Conservation (phyloP, 305 asterid species). For the Caryopteris hybrid region DNA sequence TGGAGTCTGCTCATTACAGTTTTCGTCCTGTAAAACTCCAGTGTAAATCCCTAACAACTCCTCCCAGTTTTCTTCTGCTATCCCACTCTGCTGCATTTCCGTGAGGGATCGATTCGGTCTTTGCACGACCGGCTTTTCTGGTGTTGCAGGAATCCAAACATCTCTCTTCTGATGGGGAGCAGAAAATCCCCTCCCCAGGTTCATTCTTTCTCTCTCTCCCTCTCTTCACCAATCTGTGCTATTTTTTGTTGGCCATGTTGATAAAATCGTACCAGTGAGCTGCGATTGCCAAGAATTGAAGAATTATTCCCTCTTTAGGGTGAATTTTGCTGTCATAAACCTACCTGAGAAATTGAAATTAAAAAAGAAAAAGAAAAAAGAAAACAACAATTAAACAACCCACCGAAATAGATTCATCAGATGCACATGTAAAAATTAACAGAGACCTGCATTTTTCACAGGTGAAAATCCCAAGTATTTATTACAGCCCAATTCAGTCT, state of each 20-base stretch:
- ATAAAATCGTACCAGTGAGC: neutral
- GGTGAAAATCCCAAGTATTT: slow-evolving; percentile 26
- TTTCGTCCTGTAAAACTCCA: slow-evolving; percentile 32
- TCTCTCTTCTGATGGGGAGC: slow-evolving; percentile 37
- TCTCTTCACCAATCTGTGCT: slow-evolving; percentile 6
- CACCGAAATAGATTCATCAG: slow-evolving; percentile 1
- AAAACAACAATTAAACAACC: neutral
- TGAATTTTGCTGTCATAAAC: neutral
- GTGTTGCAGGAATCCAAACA: slow-evolving; percentile 35
- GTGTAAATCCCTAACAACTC: slow-evolving; percentile 51
- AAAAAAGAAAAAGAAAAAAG: neutral
- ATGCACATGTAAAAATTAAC: slow-evolving; percentile 16
- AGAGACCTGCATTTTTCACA: slow-evolving; percentile 22
- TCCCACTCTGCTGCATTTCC: slow-evolving; percentile 23
- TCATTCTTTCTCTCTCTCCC: slow-evolving; percentile 27
- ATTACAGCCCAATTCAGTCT: slow-evolving; percentile 27
- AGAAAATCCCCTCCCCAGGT: slow-evolving; percentile 44
- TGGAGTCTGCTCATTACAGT: slow-evolving; percentile 13
- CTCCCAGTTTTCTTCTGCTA: slow-evolving; percentile 34
- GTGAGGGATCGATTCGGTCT: neutral
- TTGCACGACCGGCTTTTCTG: slow-evolving; percentile 25
- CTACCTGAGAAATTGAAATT: slow-evolving; percentile 12
- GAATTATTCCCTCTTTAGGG: neutral
- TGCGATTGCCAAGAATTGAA: slow-evolving; percentile 4
- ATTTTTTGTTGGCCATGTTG: slow-evolving; percentile 6